Evolutionary conservation across 2,329 filamentous ascomycete species (phyloP).

Genomic region (Stagonosporopsis rhizophila): DNA sequence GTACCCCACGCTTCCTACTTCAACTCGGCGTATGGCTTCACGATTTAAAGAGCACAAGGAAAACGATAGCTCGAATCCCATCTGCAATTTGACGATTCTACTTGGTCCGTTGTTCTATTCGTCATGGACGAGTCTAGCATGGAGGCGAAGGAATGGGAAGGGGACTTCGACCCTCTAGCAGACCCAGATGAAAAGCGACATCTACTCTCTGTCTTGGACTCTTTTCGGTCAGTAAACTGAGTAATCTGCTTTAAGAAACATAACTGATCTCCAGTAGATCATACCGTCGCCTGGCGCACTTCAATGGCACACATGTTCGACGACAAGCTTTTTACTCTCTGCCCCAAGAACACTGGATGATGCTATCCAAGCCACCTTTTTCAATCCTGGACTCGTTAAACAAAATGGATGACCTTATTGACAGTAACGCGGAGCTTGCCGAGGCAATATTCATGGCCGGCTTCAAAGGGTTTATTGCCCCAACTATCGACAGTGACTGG

Average conservation of each 20-base stretch:
- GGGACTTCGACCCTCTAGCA: slow-evolving; percentile 68
- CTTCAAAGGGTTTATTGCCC: slow-evolving; percentile 45
- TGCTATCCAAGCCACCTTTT: slow-evolving; percentile 83
- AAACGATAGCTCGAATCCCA: too few relatives aligned
- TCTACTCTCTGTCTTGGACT: slow-evolving; percentile 83
- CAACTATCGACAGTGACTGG: slow-evolving; percentile 42
- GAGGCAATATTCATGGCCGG: slow-evolving; percentile 72
- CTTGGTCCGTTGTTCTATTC: not conserved
- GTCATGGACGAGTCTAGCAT: slow-evolving; percentile 19
- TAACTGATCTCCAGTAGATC: slow-evolving; percentile 61
- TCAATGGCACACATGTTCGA: slow-evolving; percentile 88
- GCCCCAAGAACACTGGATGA: slow-evolving; percentile 80
- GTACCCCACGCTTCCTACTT: slow-evolving; percentile 13
- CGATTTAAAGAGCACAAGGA: not conserved
- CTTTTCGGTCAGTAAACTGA: slow-evolving; percentile 74
- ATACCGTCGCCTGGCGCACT: slow-evolving; percentile 84
- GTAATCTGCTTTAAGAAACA: not conserved
- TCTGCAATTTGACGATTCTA: not conserved
- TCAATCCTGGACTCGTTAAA: slow-evolving; percentile 80
- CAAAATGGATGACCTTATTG: slow-evolving; percentile 84
- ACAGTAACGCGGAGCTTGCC: slow-evolving; percentile 83
- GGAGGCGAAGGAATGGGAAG: slow-evolving; percentile 59
- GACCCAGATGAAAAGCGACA: slow-evolving; percentile 84
- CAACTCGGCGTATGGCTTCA: not conserved
- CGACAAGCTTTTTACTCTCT: slow-evolving; percentile 93